Evolutionary conservation across 257 asterid genomes (phyloP), one percentile per base, ranked within the genome.

Genomic region (Primulina eburnea): DNA sequence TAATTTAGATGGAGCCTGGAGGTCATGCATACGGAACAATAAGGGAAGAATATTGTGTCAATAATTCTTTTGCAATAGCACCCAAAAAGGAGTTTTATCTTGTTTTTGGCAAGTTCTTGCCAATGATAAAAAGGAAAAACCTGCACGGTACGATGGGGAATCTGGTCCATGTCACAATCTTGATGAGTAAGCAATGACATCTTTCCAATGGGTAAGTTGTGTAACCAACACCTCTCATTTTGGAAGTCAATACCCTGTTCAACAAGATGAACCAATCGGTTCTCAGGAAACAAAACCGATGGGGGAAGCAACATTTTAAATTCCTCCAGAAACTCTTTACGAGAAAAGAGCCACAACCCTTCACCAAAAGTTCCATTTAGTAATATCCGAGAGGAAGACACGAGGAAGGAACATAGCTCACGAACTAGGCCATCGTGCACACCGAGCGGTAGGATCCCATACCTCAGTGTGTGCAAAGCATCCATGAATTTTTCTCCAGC

Each of bases 181-280:
- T 90, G 96, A 80, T 88, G 92, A 47, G 82, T 59, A 40, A 85
- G 82, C 82, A 90, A 76, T 50, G 97, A 90, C 94, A 86, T 86
- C 71, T 85, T 79, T 73, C 74, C 82, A 33, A 72, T 73, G 16
- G 67, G 62, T 21, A 89, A 79, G 77, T 90, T 90, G 82, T 90
- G 97, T 81, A 83, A 88, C 80, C 79, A 80, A 62, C 97, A 90
- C 65, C 83, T 77, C 66, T 81, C 85, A 74, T 78, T 82, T 75
- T 90, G 97, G 75, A 86, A 73, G 71, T 81, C 87, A 67, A 90
- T 90, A 65, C 95, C 95, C 80, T 90, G 95, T 76, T 90, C 97
- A 73, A 90, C 86, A 67, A 90, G 94, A 72, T 86, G 90, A 72
- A 86, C 74, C 85, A 90, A 80, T 78, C 94, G 86, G 35, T 81